phyloP scores from a whole-genome alignment of 352 stramenopile genomes.

The Phytophthora brassicae region DNA sequence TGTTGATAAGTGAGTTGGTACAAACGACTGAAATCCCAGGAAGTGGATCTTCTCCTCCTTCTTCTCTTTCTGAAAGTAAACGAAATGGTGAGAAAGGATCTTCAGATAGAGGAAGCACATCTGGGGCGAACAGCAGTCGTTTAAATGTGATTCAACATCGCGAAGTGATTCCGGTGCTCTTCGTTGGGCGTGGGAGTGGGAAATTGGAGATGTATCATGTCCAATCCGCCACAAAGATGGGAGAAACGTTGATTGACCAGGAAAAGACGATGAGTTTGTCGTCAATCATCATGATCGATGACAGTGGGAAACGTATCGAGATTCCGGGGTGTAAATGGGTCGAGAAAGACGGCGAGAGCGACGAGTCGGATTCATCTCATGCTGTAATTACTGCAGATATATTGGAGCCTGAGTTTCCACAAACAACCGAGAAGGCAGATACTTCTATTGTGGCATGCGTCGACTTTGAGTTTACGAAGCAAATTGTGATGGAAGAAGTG shows the following conservation, averaged over 20 bases:
- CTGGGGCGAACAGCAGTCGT: slow-evolving; percentile 5
- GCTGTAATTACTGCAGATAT: slow-evolving; percentile 8
- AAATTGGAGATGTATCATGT: slow-evolving; percentile 80
- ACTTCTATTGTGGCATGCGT: neutral
- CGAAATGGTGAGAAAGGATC: slow-evolving; percentile 18
- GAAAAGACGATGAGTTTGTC: slow-evolving; percentile 45
- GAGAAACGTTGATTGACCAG: slow-evolving; percentile 54
- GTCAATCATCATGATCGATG: slow-evolving; percentile 66
- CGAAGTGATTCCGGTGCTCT: slow-evolving; percentile 63
- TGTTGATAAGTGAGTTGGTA: slow-evolving; percentile 66
- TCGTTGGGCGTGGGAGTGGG: slow-evolving; percentile 65
- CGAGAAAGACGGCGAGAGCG: slow-evolving; percentile 9
- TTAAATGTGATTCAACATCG: slow-evolving; percentile 38
- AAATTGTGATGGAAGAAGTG: slow-evolving; percentile 31
- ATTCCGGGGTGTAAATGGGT: slow-evolving; percentile 45
- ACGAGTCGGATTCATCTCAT: slow-evolving; percentile 2
- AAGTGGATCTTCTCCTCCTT: slow-evolving; percentile 13
- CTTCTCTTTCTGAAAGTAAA: slow-evolving; percentile 3
- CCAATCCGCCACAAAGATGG: slow-evolving; percentile 66
- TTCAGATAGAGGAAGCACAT: neutral
- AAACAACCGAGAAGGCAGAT: neutral
- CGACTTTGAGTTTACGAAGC: slow-evolving; percentile 36
- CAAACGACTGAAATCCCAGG: slow-evolving; percentile 62
- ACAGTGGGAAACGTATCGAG: slow-evolving; percentile 43
- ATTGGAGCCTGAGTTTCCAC: slow-evolving; percentile 10